These are phyloP conservation scores for Waltergamsia citrina DNA, from an alignment of 2,329 filamentous ascomycete species.

Conservation along the genomic window DNA sequence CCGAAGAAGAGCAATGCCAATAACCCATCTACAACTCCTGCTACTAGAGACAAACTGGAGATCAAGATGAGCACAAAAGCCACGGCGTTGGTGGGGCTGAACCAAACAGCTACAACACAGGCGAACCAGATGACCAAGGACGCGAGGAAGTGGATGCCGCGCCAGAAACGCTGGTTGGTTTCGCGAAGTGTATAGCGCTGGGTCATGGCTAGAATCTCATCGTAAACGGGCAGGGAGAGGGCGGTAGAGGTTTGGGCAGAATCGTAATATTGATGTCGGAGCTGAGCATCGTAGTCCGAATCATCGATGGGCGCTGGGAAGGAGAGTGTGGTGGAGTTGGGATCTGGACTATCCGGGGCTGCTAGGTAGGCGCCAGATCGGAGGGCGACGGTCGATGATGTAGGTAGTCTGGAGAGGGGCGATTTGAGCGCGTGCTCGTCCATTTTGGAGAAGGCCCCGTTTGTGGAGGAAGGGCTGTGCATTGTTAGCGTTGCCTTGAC, in stretches of 20 bases:
- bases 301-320: no score
- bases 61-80: constrained; percentile 73
- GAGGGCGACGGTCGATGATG: constrained; percentile 11
- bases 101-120: constrained; percentile 80
- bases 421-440: constrained; percentile 2
- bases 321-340: no score
- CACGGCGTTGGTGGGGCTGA: constrained; percentile 66
- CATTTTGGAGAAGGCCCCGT: no score
- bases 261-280: no score
- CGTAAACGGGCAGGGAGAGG: constrained; percentile 25
- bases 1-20: constrained; percentile 83
- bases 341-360: constrained; percentile 9
- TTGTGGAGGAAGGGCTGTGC: constrained; percentile 19
- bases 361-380: constrained; percentile 15
- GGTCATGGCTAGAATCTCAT: constrained; percentile 65
- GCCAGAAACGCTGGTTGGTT: constrained; percentile 58
- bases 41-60: constrained; percentile 65
- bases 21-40: constrained; percentile 74
- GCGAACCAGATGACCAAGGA: constrained; percentile 60
- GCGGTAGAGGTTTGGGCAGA: no score
- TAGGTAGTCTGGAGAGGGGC: constrained; percentile 9
- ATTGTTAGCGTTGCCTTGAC: constrained; percentile 68
- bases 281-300: constrained; percentile 19
- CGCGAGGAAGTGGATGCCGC: constrained; percentile 63
- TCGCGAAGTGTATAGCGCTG: constrained; percentile 62